Evolutionary conservation across 2,329 filamentous ascomycete genomes (phyloP).

Genomic region (Cryphonectria naterciae): DNA sequence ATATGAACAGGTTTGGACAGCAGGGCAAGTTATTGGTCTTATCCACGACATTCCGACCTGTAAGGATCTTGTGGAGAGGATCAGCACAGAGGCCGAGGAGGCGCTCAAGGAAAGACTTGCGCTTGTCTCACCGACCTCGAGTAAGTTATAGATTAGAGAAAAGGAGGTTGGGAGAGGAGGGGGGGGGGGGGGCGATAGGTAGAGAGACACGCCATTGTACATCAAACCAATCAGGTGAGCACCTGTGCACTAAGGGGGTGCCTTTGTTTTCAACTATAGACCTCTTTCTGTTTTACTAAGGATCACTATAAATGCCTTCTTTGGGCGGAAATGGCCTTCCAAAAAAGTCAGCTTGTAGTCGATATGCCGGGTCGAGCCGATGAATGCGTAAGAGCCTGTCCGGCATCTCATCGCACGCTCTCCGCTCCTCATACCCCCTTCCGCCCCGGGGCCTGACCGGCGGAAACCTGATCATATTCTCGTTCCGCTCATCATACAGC

Average conservation of each 20-base stretch:
- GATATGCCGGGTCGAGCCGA: constrained; percentile 35
- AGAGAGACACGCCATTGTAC: neutral
- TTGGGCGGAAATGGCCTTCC: neutral
- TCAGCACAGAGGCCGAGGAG: constrained; percentile 76
- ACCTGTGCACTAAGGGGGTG: neutral
- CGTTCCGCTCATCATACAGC: constrained; percentile 28
- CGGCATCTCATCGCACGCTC: constrained; percentile 12
- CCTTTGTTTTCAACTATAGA: neutral
- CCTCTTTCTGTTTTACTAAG: neutral
- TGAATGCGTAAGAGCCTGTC: constrained; percentile 29
- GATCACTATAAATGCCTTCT: neutral
- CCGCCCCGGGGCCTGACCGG: constrained; percentile 28
- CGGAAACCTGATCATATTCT: constrained; percentile 31
- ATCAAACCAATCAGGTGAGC: neutral
- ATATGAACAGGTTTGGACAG: constrained; percentile 80
- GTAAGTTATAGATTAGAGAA: constrained; percentile 57
- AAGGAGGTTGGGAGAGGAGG: neutral
- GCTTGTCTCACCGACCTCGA: constrained; percentile 54
- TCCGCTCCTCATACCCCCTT: constrained; percentile 7
- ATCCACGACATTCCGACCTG: constrained; percentile 85
- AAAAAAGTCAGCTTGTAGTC: constrained; percentile 29
- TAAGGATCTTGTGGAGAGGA: constrained; percentile 68
- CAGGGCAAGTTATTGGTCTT: constrained; percentile 89
- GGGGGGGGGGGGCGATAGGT: too few species aligned
- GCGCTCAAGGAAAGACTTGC: constrained; percentile 63